Base-by-base conservation (phyloP, 768 basidiomycete genomes). In the Filobasidium wieringae region DNA sequence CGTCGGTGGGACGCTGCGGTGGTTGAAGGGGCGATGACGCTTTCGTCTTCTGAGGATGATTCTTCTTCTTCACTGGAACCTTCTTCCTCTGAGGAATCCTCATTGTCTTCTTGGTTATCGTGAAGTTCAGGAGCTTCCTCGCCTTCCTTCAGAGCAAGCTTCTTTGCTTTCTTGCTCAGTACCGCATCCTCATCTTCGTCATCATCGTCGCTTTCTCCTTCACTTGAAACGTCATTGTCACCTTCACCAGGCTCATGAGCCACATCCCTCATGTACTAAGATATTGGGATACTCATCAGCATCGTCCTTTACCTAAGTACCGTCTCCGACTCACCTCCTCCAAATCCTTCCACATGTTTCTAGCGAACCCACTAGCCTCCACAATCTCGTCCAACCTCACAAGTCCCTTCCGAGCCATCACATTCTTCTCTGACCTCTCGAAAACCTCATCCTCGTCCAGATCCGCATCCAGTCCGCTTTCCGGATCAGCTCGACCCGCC, bases 311-410 rank as follows among this genome's bases (percentile, higher is more conserved):
- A 26, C n/a, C n/a, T n/a, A n/a, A n/a, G n/a, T n/a, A n/a, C n/a
- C 31, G 11, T 15, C 31, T 7, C 6, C n/a, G 40, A 54, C 81
- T 68, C 60, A 92, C 92, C 78, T 90, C 84, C 74, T 91, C 88
- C 55, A 96, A 76, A 39, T 80, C 75, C 67, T 83, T 82, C 79
- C 87, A 82, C 68, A 93, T 85, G 66, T 84, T 84, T 64, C 84
- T 79, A 60, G 83, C 83, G 74, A 93, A 96, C 26, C 93, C 93
- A 77, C 89, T 93, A 2, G 95, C 95, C 50, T 86, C 86, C 6
- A 96, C 92, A 63, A 88, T 80, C 19, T 95, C 83, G 76, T 99
- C 95, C 79, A 73, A 89, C 89, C 22, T 70, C 75, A 57, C 36
- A 45, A 36, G 29, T 26, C 56, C 56, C 24, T 43, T 30, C 8